Base-by-base conservation (phyloP, 495 filamentous ascomycete species). In the Penicillium atrosanguineum region DNA sequence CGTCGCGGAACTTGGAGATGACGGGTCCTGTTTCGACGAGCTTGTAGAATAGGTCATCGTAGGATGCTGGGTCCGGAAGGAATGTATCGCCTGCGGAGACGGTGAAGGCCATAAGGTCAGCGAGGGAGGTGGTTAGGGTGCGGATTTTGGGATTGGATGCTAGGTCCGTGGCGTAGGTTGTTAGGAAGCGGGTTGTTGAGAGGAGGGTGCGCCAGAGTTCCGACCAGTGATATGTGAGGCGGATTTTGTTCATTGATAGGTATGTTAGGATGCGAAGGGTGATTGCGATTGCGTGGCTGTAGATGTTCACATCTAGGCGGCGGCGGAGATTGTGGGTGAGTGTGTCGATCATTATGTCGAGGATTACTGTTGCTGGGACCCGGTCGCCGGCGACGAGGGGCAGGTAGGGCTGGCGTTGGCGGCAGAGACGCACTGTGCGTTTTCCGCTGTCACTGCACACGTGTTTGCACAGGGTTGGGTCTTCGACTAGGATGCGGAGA, bases 1-100 rank as follows among this genome's bases (percentile, higher is more conserved):
- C 85, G 59, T 88, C 85, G 19, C 90, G 82, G 71, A 97, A 96
- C 69, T 90, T 91, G 21, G 81, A 72, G 36, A 98, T 78, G 31
- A 90, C 80, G 43, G 96, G 90, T 3, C 91, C 91, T 15, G 83
- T 88, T 69, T 98, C 94, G 44, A 97, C 90, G 14, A 98, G 79
- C 72, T 98, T 98, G 78, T 98, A 98, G 72, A 98, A 96, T 11
- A 98, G 79, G 63, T 97, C 95, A 62, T 98, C 94, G 67, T 97
- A 97, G 19, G 88, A 86, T 36, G 87, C 79, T 19, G 91, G 83
- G 50, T 87, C 89, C 0, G 95, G 95, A n/a, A 97, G 84, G 71
- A 97, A 97, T 7, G 87, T 82, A 66, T 97, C 95, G 7, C 94
- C 94, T 11, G 83, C 76, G 6, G 88, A 91, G n/a, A 97, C 81